Conservation (phyloP, 805 yeast genomes). For the Candida alai region DNA sequence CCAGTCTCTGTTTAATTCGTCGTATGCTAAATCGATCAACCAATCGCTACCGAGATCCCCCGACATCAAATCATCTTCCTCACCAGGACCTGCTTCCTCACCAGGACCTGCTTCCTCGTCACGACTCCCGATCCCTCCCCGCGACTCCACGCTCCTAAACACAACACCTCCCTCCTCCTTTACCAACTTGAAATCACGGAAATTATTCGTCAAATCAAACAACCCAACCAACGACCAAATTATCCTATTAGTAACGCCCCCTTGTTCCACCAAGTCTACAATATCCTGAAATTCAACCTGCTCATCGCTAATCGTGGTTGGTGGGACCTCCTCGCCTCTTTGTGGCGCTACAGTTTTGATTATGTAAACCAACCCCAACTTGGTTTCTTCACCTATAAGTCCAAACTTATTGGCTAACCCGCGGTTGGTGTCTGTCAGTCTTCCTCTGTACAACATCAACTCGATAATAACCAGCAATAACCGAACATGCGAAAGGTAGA, state of each 20-base stretch:
- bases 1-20: constrained; percentile 22
- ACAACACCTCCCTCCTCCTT: constrained; percentile 1
- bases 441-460: neutral
- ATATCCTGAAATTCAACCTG: neutral
- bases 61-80: neutral
- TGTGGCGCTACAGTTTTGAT: neutral
- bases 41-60: constrained; percentile 9
- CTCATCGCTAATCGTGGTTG: neutral
- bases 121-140: neutral
- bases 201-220: constrained; percentile 30
- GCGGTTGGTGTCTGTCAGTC: neutral
- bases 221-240: constrained; percentile 32
- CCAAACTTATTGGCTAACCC: neutral
- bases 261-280: neutral
- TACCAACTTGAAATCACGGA: constrained; percentile 9
- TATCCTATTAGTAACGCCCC: constrained; percentile 25
- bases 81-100: neutral
- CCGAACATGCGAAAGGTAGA: constrained; percentile 20
- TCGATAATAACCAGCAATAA: constrained; percentile 16
- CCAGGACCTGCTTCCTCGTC: constrained; percentile 6
- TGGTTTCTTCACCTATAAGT: neutral
- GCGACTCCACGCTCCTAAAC: neutral
- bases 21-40: constrained; percentile 15
- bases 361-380: neutral
- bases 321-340: neutral